A percentile compares a stretch with the other conserved stretches of the same genome.
These are phyloP conservation scores for Daldinia sp. DNA, from an alignment of 2,329 filamentous ascomycete genomes.

Conservation along the genomic window DNA sequence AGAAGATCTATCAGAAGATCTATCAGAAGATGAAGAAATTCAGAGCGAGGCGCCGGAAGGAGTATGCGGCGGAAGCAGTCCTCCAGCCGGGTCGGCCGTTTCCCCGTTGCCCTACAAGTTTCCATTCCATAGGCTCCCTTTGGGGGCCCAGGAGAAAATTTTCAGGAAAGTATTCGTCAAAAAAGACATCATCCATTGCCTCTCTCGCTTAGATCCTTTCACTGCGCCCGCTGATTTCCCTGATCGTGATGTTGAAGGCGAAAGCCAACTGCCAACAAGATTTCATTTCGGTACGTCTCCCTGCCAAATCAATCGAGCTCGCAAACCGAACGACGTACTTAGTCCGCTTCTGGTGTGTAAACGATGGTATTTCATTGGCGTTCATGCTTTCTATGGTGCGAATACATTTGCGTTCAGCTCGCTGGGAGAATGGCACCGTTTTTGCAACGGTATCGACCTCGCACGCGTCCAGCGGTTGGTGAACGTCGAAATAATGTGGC, in stretches of 20 bases:
- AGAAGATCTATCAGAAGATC: too few species aligned
- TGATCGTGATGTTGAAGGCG: constrained; percentile 1
- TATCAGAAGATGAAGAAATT: too few species aligned
- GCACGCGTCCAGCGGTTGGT: constrained; percentile 53
- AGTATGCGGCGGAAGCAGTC: not conserved
- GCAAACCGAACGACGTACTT: constrained; percentile 50
- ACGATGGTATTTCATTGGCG: constrained; percentile 51
- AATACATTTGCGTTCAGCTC: constrained; percentile 63
- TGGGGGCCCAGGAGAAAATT: constrained; percentile 47
- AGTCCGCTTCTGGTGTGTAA: constrained; percentile 52
- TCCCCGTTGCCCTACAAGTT: constrained; percentile 14
- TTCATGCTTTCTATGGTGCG: constrained; percentile 56
- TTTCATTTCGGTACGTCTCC: constrained; percentile 50
- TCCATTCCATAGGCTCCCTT: constrained; percentile 46
- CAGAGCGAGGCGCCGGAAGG: too few species aligned
- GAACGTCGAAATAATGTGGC: constrained; percentile 55
- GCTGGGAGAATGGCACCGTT: constrained; percentile 60
- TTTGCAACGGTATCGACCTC: constrained; percentile 52
- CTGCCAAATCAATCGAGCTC: constrained; percentile 48
- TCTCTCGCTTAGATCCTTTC: constrained; percentile 55
- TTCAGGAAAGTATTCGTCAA: constrained; percentile 51
- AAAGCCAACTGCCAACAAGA: constrained; percentile 45
- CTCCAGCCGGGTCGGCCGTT: not conserved
- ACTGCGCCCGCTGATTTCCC: constrained; percentile 37
- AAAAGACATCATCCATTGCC: constrained; percentile 50